Evolutionary conservation across 2,329 filamentous ascomycete species (phyloP).

Genomic region (Pseudocercospora musae): DNA sequence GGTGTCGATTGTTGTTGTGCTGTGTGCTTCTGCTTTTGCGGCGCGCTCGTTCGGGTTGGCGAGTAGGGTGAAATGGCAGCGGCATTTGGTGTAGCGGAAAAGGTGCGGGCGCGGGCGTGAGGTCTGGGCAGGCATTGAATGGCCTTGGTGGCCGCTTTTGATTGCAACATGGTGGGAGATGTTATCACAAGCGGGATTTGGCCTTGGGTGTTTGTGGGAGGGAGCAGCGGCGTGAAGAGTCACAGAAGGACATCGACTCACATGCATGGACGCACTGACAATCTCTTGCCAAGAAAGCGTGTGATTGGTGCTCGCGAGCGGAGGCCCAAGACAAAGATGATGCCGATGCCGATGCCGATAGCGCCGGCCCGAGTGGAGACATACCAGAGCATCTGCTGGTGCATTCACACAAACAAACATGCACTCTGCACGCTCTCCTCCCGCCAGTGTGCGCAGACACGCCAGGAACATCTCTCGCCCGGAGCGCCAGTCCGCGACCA

Average conservation of each 20-base stretch:
- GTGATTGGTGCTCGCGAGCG: background rate
- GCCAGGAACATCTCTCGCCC: constrained; percentile 33
- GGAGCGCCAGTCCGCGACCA: constrained; percentile 65
- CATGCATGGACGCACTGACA: background rate
- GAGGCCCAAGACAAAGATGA: background rate
- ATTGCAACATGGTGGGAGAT: constrained; percentile 33
- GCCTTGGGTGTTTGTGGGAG: background rate
- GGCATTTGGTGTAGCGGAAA: constrained; percentile 42
- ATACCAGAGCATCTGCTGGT: background rate
- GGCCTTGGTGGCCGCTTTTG: constrained; percentile 36
- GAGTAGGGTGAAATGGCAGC: constrained; percentile 48
- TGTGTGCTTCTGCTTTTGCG: constrained; percentile 7
- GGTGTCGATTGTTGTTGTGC: constrained; percentile 14
- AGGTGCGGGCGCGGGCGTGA: constrained; percentile 37
- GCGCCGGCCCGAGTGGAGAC: no score
- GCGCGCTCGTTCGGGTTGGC: constrained; percentile 37
- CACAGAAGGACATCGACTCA: no score
- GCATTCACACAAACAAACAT: constrained; percentile 12
- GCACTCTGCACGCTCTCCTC: constrained; percentile 28
- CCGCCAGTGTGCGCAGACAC: constrained; percentile 30
- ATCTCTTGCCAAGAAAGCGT: background rate
- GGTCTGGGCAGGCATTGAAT: constrained; percentile 39
- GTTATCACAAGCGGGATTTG: no score
- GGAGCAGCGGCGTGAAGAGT: background rate
- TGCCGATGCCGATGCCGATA: no score